Evolutionary conservation across 768 basidiomycete genomes (phyloP), one percentile per base, ranked within the genome.

Genomic region (Lactifluus echinatus): DNA sequence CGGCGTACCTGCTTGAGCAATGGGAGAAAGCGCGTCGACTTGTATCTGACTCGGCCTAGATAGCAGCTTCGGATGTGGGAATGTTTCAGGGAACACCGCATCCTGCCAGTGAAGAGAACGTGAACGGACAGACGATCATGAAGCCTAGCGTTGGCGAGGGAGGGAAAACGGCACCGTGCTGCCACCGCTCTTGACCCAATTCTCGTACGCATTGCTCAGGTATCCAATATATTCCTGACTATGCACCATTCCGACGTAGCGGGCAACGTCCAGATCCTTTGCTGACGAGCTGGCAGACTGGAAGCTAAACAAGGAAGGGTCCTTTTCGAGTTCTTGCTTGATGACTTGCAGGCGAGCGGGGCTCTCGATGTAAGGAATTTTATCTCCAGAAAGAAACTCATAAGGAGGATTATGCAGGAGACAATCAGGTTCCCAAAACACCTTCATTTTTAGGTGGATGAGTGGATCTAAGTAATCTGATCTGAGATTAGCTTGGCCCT

Each of bases 81-180:
- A 72, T 6, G 66, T 63, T 21, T 72, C 69, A 0, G 71, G 71
- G 4, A 72, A 44, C 10, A 72, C 69, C 0, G 67, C 68, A 7
- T 53, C 39, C 57, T 58, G 45, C n/a, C n/a, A n/a, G n/a, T n/a
- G n/a, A n/a, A n/a, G 34, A 21, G 21, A 4, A 7, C 21, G 4
- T 11, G 34, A 34, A 44, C 1, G 31, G 2, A 40, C 39, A 10
- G 11, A 26, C 17, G 8, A 24, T 15, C 2, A 11, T 28, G 15
- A n/a, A 5, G 31, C 31, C 2, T 4, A 24, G 12, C 8, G 43
- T 6, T 1, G 23, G 42, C 21, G 33, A 17, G n/a, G 31, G 23
- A 14, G 31, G n/a, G 0, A n/a, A 14, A 24, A 19, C 37, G n/a
- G n/a, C 45, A 69, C 67, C 58, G 59, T 62, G 26, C 63, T 65